Evolutionary conservation across 2,329 filamentous ascomycete species (phyloP).

Genomic region (Polychaeton citri): DNA sequence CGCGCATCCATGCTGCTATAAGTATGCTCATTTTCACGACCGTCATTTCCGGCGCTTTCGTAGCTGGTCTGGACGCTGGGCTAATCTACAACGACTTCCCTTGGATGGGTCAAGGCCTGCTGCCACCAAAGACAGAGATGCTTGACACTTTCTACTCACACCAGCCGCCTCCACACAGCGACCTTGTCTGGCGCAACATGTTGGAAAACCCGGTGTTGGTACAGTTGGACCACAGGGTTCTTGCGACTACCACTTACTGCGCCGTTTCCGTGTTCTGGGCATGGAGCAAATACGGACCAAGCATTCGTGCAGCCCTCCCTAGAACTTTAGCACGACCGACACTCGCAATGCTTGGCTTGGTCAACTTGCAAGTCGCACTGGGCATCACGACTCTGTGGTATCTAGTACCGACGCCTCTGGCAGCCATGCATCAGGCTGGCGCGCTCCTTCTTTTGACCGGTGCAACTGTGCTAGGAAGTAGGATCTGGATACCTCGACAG

Average conservation of each 20-base stretch:
- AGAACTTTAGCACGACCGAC: conserved; percentile 56
- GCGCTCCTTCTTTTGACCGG: conserved; percentile 74
- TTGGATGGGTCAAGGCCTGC: conserved; percentile 74
- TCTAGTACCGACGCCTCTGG: conserved; percentile 78
- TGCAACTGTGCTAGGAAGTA: conserved; percentile 63
- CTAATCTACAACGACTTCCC: conserved; percentile 99
- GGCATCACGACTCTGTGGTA: conserved; percentile 89
- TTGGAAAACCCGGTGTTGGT: conserved; percentile 93
- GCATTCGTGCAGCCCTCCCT: conserved; percentile 47
- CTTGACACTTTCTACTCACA: conserved; percentile 78
- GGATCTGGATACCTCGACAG: conserved; percentile 56
- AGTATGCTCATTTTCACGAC: conserved; percentile 71
- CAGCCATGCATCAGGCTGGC: conserved; percentile 85
- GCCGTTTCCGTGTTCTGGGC: conserved; percentile 65
- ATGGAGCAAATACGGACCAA: conserved; percentile 58
- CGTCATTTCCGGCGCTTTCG: conserved; percentile 83
- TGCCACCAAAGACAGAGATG: conserved; percentile 71
- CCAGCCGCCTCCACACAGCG: conserved; percentile 54
- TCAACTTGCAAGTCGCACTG: conserved; percentile 65
- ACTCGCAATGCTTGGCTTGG: conserved; percentile 69
- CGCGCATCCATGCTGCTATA: conserved; percentile 57
- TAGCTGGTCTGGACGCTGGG: conserved; percentile 88
- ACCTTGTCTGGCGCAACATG: conserved; percentile 94
- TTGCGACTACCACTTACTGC: conserved; percentile 80
- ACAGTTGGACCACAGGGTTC: conserved; percentile 86